Evolutionary conservation across 768 basidiomycete species (phyloP).

Genomic region (Calocybe cyanea): DNA sequence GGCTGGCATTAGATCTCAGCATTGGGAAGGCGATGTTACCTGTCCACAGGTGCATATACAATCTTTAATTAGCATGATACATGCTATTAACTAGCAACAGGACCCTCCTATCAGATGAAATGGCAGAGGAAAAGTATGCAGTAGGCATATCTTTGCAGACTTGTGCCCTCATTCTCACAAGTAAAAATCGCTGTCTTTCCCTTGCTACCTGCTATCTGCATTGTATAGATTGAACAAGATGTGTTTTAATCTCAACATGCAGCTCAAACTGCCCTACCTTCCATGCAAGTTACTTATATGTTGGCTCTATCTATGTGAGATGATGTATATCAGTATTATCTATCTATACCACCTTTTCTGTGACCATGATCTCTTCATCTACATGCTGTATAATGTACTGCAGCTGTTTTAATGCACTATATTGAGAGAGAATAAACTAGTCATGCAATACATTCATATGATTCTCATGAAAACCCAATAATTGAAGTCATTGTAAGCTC

Average conservation of each 20-base stretch:
- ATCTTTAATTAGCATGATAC: not conserved
- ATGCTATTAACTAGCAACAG: constrained; percentile 1
- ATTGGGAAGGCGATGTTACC: constrained; percentile 85
- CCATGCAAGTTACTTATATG: too few relatives aligned
- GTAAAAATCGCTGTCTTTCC: not conserved
- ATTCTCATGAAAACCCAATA: too few relatives aligned
- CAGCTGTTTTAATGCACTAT: too few relatives aligned
- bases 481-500: too few relatives aligned
- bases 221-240: constrained; percentile 5
- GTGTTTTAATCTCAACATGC: not conserved
- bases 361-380: too few relatives aligned
- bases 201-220: not conserved
- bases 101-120: constrained; percentile 14
- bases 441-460: too few relatives aligned
- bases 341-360: too few relatives aligned
- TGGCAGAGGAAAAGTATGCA: constrained; percentile 16
- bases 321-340: too few relatives aligned
- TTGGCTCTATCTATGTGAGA: too few relatives aligned
- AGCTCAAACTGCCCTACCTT: not conserved
- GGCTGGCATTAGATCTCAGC: constrained; percentile 78
- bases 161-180: constrained; percentile 4
- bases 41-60: constrained; percentile 62
- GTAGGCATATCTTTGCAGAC: constrained; percentile 13
- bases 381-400: too few relatives aligned
- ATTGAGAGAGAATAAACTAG: too few relatives aligned